These are phyloP conservation scores for Zizania latifolia DNA, from an alignment of 176 grass and related monocot genomes.

Conservation along the genomic window DNA sequence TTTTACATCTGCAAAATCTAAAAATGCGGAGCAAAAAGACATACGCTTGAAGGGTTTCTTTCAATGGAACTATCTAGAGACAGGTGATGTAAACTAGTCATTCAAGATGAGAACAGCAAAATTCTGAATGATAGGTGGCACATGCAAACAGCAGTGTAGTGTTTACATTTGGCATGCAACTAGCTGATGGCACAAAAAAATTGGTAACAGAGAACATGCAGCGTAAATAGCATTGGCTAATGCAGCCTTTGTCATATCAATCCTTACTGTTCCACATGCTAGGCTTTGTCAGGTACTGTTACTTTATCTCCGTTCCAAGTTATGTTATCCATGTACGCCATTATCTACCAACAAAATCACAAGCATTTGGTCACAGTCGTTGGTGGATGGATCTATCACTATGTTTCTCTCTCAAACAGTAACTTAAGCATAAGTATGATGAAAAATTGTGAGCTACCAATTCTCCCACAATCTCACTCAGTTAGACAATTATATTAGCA, in stretches of 20 bases:
- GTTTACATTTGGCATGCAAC: not conserved
- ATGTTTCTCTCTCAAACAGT: conserved; percentile 5
- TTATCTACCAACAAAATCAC: not conserved
- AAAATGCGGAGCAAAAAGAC: not conserved
- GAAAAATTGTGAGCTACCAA: not conserved
- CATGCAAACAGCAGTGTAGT: not conserved
- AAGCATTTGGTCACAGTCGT: not conserved
- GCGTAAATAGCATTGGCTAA: not conserved
- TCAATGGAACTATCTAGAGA: not conserved
- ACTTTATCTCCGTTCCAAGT: conserved; percentile 3
- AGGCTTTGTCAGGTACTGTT: not conserved
- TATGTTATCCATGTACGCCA: not conserved
- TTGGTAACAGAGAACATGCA: not conserved
- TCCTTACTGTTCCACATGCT: not conserved
- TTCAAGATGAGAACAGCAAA: not conserved
- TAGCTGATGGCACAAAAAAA: conserved; percentile 1
- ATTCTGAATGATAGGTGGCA: conserved; percentile 13
- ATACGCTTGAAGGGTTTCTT: not conserved
- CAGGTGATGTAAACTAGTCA: not conserved
- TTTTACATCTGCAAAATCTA: not conserved
- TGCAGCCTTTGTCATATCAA: not conserved
- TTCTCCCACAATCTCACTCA: not conserved
- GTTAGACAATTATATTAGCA: too few species aligned
- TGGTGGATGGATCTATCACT: not conserved
- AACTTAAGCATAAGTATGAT: not conserved